A percentile compares a stretch with the other conserved stretches of the same genome.
These are phyloP conservation scores for Colletotrichum neosansevieriae DNA, from an alignment of 2,329 filamentous ascomycete species.

Conservation along the genomic window DNA sequence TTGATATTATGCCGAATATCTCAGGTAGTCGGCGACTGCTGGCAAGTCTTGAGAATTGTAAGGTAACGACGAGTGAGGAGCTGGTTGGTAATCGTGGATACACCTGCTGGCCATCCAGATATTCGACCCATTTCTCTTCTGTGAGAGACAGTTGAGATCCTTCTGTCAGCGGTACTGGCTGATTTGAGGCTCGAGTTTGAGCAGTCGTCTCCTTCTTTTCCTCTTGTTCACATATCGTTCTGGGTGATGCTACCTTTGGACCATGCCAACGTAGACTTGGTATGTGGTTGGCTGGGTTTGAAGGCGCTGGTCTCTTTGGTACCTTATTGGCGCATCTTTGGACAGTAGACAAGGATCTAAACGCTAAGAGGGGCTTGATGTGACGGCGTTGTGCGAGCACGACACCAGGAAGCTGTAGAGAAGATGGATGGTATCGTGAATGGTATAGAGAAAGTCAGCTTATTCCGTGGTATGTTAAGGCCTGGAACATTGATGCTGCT, in stretches of 20 bases:
- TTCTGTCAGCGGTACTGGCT: background rate
- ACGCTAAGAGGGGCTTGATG: conserved; percentile 28
- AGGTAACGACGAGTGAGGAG: conserved; percentile 1
- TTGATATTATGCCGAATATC: no score
- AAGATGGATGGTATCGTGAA: conserved; percentile 16
- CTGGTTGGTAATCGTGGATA: conserved; percentile 14
- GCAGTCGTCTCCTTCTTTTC: conserved; percentile 7
- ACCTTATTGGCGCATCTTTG: conserved; percentile 33
- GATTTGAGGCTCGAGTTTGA: background rate
- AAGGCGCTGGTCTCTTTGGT: background rate
- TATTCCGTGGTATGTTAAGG: background rate
- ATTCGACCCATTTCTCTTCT: background rate
- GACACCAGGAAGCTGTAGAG: conserved; percentile 23
- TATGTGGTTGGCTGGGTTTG: conserved; percentile 19
- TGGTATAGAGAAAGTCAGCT: conserved; percentile 4
- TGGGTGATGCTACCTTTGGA: conserved; percentile 15
- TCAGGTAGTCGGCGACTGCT: background rate
- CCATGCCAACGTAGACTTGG: background rate
- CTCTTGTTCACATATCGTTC: conserved; percentile 20
- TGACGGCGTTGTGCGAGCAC: conserved; percentile 12
- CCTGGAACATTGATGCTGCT: conserved; percentile 10
- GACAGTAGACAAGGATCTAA: conserved; percentile 34
- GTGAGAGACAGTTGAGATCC: background rate
- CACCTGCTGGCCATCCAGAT: no score
- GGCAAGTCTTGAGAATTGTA: conserved; percentile 21